Percentiles rank a stretch among this genome's conserved stretches.
Conservation (phyloP, 805 yeast genomes). For the Hanseniaspora mollemarum region DNA sequence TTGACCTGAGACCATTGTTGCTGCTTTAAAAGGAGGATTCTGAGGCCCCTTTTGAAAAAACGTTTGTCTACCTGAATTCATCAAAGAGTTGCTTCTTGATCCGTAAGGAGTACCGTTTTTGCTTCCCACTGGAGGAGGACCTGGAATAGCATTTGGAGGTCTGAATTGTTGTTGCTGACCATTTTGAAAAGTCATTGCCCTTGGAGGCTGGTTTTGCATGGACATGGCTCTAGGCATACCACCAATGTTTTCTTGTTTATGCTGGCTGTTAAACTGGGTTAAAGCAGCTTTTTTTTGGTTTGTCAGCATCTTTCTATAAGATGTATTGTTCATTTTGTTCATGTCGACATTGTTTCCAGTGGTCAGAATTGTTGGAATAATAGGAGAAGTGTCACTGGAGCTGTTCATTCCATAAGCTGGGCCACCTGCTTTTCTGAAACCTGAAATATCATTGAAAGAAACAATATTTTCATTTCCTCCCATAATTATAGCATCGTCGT, state of each 20-base stretch:
- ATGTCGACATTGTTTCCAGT: constrained; percentile 25
- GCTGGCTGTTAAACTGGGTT: constrained; percentile 25
- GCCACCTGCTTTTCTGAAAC: constrained; percentile 54
- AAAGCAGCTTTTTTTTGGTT: constrained; percentile 51
- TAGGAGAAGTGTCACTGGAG: constrained; percentile 51
- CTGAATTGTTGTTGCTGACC: constrained; percentile 16
- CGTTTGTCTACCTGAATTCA: constrained; percentile 25
- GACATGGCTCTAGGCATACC: constrained; percentile 29
- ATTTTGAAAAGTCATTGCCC: constrained; percentile 29
- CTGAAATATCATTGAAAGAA: constrained; percentile 54
- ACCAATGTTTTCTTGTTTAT: constrained; percentile 15
- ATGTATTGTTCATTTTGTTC: constrained; percentile 38
- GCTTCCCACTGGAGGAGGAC: constrained; percentile 34
- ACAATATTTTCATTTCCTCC: constrained; percentile 33
- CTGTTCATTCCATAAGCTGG: constrained; percentile 40
- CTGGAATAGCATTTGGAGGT: constrained; percentile 23
- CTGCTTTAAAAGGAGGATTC: constrained; percentile 15
- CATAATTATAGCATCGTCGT: constrained; percentile 29
- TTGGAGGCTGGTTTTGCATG: constrained; percentile 19
- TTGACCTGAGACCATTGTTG: too few relatives aligned
- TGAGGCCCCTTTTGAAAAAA: neutral
- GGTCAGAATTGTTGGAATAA: constrained; percentile 53
- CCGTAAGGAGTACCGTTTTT: constrained; percentile 30
- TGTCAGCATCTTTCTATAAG: constrained; percentile 60
- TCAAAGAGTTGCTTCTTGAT: constrained; percentile 33